Base-by-base conservation (phyloP, 192 early-diverging fungal genomes). In the Gamsiella multidivaricata region DNA sequence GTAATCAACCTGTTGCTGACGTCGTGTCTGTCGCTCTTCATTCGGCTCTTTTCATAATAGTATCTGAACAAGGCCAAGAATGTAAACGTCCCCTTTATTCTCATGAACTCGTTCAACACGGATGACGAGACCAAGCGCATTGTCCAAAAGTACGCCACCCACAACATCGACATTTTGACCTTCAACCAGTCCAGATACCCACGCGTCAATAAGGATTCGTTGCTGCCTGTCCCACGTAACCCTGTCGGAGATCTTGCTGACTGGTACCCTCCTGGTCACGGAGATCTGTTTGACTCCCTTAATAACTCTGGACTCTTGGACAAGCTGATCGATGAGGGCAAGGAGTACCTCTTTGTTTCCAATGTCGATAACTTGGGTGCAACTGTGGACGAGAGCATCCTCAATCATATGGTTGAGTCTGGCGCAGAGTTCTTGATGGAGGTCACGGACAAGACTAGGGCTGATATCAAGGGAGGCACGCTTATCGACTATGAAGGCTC, bases 71-170 rank as follows among this genome's bases (percentile, higher is more conserved):
- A 88, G 53, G 84, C 88, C 26, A 88, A 96, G 80, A 88, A 92
- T 54, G 95, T 97, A 57, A 88, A 91, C 50, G 97, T 99, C 8
- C 98, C 98, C 5, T 91, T 98, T 68, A 97, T 99, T 60, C 87
- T 98, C 54, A 99, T 99, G 98, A 99, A 99, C 88, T 99, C 98
- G n/a, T 98, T 99, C 89, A 99, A 99, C 84, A 99, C 98, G 6
- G 97, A 99, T 81, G 92, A 93, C 18, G 98, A 99, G 79, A 99
- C 98, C 46, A 88, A 91, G 80, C 91, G 95, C 62, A 96, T 99
- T 82, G 94, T 98, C 72, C 98, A 98, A 90, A 99, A 99, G 83
- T 98, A 99, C 86, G 89, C 84, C 55, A 88, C 85, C 37, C 96
- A 99, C 83, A 92, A 95, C 69, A 87, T 98, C 51, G 88, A 93